Evolutionary conservation across 305 asterid species (phyloP), one percentile per base, ranked within the genome.

Genomic region (Salvia sclarea): DNA sequence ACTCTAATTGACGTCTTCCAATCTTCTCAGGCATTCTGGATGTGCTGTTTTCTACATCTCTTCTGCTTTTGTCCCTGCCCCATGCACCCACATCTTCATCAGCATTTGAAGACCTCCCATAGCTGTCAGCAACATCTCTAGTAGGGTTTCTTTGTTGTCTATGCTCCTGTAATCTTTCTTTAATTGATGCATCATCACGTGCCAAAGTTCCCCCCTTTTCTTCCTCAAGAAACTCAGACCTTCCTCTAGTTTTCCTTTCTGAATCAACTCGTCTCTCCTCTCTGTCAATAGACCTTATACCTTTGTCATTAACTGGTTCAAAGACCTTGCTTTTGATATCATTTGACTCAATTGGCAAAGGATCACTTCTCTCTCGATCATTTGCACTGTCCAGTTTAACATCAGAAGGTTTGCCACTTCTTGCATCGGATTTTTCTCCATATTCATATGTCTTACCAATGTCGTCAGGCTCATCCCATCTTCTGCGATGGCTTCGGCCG

Each of bases 11-110:
- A 61, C 82, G 88, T 78, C 87, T 87, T 69, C 84, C 94, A 71
- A 71, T 75, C 81, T 85, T 84, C 78, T 93, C 96, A 71, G 95
- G 94, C 38, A 85, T 82, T 79, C 85, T 83, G 68, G 89, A 80
- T 48, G 72, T 71, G 70, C 68, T 73, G 38, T 74, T 76, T 40
- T 88, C 98, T 30, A 44, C 61, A 73, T 86, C 97, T 80, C 84
- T 89, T 81, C 83, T 79, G 70, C 73, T 85, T 82, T 81, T 88
- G 64, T 84, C 93, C 74, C 86, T 83, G 68, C 58, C 70, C 82
- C 77, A 68, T 58, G 83, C 68, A 71, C 71, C 58, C 2, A 57
- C 80, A 60, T 90, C 89, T 72, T 83, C 96, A 35, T 85, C 90
- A 55, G 84, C 82, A 76, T 78, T 83, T 30, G 57, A 73, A 68